These are phyloP conservation scores for Soucietia sequanensis DNA, from an alignment of 805 yeast species.

Conservation along the genomic window DNA sequence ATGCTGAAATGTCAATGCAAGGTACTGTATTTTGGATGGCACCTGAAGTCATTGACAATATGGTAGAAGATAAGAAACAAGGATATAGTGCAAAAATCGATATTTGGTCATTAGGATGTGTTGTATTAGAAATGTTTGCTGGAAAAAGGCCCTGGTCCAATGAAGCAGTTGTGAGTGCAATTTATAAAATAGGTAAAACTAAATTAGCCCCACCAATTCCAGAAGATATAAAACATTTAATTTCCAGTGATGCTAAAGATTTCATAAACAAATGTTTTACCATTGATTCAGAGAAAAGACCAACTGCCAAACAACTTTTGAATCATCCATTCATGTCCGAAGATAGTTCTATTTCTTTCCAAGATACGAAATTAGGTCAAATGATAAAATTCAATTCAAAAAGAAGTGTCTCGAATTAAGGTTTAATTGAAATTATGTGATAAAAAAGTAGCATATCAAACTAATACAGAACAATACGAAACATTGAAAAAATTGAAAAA, in stretches of 20 bases:
- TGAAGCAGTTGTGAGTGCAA: constrained; percentile 91
- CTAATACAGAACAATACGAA: no score
- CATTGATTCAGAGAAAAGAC: constrained; percentile 76
- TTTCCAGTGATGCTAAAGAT: constrained; percentile 62
- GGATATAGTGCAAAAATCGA: constrained; percentile 98
- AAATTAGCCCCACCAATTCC: constrained; percentile 95
- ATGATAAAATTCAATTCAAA: constrained; percentile 42
- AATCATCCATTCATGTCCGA: constrained; percentile 51
- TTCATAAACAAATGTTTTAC: constrained; percentile 76
- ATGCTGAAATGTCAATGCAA: constrained; percentile 96
- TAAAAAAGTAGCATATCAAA: not conserved
- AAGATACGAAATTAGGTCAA: constrained; percentile 53
- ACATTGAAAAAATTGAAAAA: no score
- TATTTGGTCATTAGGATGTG: constrained; percentile 98
- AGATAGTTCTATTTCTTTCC: constrained; percentile 46
- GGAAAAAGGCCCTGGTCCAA: constrained; percentile 98
- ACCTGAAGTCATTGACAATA: constrained; percentile 93
- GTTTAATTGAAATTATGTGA: no score
- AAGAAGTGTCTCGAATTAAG: constrained; percentile 13
- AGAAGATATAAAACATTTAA: constrained; percentile 69
- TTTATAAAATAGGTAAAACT: constrained; percentile 82
- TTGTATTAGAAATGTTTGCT: constrained; percentile 95
- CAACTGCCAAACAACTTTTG: constrained; percentile 73
- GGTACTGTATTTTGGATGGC: constrained; percentile 99
- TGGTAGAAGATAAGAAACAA: constrained; percentile 66